Base-by-base conservation (phyloP, 495 filamentous ascomycete species). In the Tirmania nivea region DNA sequence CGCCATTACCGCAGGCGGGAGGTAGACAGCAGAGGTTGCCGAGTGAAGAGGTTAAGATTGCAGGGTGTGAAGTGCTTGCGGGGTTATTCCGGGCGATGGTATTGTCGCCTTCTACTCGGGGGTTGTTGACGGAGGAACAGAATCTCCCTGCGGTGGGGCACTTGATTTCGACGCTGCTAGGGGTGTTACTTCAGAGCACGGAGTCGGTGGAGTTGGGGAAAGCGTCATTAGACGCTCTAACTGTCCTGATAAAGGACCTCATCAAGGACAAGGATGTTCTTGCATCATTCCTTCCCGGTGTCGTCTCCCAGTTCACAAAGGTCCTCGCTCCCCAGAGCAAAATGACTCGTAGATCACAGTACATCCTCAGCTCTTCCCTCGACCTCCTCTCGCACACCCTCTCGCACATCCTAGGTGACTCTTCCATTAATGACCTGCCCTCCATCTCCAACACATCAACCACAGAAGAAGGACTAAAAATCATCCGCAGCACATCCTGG, bases 111-210 rank as follows among this genome's bases (percentile, higher is more conserved):
- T 14, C 16, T 54, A 52, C 19, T 19, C 55, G 70, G 55, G 66
- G 59, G 45, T 63, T 66, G 1, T 57, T 65, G 34, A 70, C 75
- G 0, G 70, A 77, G 10, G 67, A 76, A 31, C 63, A 72, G 52
- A 77, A 78, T 37, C 71, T 93, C n/a, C 86, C 86, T 1, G 69
- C 84, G n/a, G 69, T 96, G 17, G 86, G 87, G 16, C 84, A 93
- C 58, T 75, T 78, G 20, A 71, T 96, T n/a, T 83, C 84, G 19
- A 73, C 86, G 8, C 67, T 94, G 42, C 68, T 96, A 7, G 84
- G 92, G 53, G 80, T 74, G 0, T 49, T 61, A 10, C 59, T 88
- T 25, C 69, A 67, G 2, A 74, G 80, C 54, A 74, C 74, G 8
- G 64, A 69, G 9, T 81, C 80, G 1, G 62, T 73, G 50, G 70